Evolutionary conservation across 495 filamentous ascomycete genomes (phyloP).

Genomic region (Baudoinia panamericana): DNA sequence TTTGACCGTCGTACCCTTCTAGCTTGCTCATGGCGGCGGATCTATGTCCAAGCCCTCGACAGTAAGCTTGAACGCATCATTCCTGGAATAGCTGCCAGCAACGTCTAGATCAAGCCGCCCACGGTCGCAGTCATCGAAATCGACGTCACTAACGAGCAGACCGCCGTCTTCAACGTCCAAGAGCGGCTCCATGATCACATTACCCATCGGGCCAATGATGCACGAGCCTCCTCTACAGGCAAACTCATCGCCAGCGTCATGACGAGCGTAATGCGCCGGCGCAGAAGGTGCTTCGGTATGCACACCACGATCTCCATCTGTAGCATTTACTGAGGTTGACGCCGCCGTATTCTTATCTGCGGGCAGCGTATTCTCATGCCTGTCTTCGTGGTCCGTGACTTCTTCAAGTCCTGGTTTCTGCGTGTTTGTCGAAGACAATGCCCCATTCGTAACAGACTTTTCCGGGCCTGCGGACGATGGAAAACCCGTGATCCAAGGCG

Average conservation of each 20-base stretch:
- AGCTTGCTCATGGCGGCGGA: constrained; percentile 58
- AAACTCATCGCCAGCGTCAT: constrained; percentile 37
- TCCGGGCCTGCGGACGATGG: not conserved
- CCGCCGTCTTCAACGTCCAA: constrained; percentile 64
- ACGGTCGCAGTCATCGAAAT: constrained; percentile 51
- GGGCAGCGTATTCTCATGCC: constrained; percentile 13
- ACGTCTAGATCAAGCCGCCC: constrained; percentile 55
- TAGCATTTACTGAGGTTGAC: not conserved
- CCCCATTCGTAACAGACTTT: not conserved
- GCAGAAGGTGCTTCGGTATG: not conserved
- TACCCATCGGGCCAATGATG: constrained; percentile 67
- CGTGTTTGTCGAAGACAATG: constrained; percentile 6
- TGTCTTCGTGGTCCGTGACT: too few species aligned
- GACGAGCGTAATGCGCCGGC: too few species aligned
- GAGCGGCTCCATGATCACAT: constrained; percentile 64
- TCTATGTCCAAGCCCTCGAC: constrained; percentile 63
- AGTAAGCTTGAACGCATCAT: constrained; percentile 65
- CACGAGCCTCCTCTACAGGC: constrained; percentile 64
- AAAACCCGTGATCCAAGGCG: constrained; percentile 37
- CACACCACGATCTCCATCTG: not conserved
- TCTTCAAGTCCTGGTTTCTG: too few species aligned
- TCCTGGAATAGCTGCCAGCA: constrained; percentile 68
- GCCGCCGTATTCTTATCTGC: constrained; percentile 1
- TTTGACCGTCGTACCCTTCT: too few species aligned
- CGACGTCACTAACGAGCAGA: constrained; percentile 38